Conservation (phyloP, 306 rosid species). For the Vigna reflexopilosa region DNA sequence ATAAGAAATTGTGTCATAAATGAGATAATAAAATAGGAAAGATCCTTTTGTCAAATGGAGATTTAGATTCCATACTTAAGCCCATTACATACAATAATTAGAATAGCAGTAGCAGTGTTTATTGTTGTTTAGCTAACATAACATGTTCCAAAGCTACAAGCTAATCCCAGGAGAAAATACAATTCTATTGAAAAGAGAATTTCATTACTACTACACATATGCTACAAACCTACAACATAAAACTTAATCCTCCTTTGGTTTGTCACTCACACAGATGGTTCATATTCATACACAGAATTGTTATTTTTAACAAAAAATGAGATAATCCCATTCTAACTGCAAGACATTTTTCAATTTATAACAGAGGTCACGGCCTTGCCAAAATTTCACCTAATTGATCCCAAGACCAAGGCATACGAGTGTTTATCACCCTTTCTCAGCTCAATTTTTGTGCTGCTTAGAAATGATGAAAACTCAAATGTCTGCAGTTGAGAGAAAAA, state of each 20-base stretch:
- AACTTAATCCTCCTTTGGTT: constrained; percentile 21
- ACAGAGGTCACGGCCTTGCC: background rate
- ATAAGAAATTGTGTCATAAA: too few relatives aligned
- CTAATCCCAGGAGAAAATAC: constrained; percentile 7
- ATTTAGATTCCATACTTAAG: background rate
- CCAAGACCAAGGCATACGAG: background rate
- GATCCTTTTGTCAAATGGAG: background rate
- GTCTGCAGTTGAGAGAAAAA: background rate
- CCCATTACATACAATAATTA: background rate
- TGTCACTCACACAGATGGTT: constrained; percentile 3
- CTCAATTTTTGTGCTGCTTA: constrained; percentile 20
- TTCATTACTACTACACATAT: constrained; percentile 20
- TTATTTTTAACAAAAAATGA: constrained; percentile 13
- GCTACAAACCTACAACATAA: constrained; percentile 18
- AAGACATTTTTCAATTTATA: background rate
- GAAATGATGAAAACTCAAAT: constrained; percentile 22
- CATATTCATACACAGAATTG: background rate
- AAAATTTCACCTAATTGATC: constrained; percentile 3
- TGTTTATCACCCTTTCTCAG: background rate
- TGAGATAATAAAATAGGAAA: too few relatives aligned
- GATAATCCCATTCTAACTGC: constrained; percentile 7
- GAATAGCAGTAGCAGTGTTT: background rate
- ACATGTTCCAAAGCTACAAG: constrained; percentile 22
- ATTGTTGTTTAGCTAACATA: background rate
- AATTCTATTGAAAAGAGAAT: background rate